A percentile compares a stretch with the other conserved stretches of the same genome.
These are phyloP conservation scores for Lentinula guzmanii DNA, from an alignment of 768 basidiomycete genomes.

Conservation along the genomic window DNA sequence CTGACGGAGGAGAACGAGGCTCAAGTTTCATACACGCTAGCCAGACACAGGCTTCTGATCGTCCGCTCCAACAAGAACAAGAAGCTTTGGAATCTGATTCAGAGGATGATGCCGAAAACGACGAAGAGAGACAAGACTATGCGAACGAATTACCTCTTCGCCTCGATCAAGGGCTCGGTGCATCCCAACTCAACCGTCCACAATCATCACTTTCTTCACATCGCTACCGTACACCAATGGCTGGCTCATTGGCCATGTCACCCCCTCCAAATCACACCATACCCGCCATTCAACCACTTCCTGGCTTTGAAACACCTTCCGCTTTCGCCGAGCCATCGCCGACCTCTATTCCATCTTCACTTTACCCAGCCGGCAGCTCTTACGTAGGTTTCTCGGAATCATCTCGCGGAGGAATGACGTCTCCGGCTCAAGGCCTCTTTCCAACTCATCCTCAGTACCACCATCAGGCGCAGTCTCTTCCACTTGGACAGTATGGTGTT, in stretches of 20 bases:
- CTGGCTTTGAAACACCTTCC: conserved; percentile 65
- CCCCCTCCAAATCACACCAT: conserved; percentile 34
- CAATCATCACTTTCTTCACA: conserved; percentile 74
- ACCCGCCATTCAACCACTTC: conserved; percentile 67
- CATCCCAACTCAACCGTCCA: conserved; percentile 47
- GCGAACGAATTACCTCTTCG: conserved; percentile 33
- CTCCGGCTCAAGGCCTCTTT: conserved; percentile 27
- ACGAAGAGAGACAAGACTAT: conserved; percentile 48
- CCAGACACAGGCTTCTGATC: conserved; percentile 13
- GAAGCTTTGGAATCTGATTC: conserved; percentile 1
- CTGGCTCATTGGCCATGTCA: conserved; percentile 54
- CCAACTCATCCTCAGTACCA: conserved; percentile 30
- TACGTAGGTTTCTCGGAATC: conserved; percentile 34
- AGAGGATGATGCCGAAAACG: conserved; percentile 30
- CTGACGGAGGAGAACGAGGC: conserved; percentile 27
- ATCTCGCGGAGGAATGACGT: conserved; percentile 27
- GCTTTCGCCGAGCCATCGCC: conserved; percentile 53
- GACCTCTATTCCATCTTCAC: conserved; percentile 29
- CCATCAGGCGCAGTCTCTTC: conserved; percentile 24
- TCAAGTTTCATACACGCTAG: conserved; percentile 14
- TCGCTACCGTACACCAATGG: conserved; percentile 74
- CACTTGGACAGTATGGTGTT: conserved; percentile 28
- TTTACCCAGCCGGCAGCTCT: conserved; percentile 28
- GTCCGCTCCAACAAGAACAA: conserved; percentile 8
- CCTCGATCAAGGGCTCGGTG: conserved; percentile 18